Percentiles rank a stretch among this genome's conserved stretches.
These are phyloP conservation scores for Apiospora pterosperma DNA, from an alignment of 2,329 filamentous ascomycete species.

Conservation along the genomic window DNA sequence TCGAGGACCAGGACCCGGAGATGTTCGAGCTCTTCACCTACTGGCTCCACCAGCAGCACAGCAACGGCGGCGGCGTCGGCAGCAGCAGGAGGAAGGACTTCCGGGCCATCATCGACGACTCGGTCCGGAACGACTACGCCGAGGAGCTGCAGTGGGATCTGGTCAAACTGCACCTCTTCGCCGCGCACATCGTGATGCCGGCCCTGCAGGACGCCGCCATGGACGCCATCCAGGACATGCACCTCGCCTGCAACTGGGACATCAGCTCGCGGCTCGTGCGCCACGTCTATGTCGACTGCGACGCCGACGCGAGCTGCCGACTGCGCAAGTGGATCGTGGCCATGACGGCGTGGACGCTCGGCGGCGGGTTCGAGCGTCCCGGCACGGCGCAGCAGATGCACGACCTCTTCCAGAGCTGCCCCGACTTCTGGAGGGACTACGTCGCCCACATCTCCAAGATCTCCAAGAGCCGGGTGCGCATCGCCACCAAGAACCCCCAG, in stretches of 20 bases:
- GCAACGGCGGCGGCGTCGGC: not conserved
- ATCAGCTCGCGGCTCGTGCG: conserved; percentile 48
- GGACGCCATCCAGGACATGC: conserved; percentile 57
- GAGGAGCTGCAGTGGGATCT: conserved; percentile 52
- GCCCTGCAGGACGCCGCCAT: conserved; percentile 54
- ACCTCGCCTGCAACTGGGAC: conserved; percentile 57
- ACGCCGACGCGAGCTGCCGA: conserved; percentile 44
- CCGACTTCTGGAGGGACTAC: conserved; percentile 49
- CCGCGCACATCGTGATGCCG: conserved; percentile 41
- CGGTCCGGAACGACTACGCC: conserved; percentile 18
- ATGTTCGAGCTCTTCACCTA: conserved; percentile 31
- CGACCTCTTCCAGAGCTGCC: conserved; percentile 38
- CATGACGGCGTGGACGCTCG: conserved; percentile 56
- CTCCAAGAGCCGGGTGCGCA: conserved; percentile 44
- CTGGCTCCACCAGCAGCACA: conserved; percentile 23
- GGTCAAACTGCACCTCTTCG: conserved; percentile 55
- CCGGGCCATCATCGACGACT: conserved; percentile 22
- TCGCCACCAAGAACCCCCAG: conserved; percentile 58
- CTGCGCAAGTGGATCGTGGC: conserved; percentile 58
- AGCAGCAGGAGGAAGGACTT: conserved; percentile 17
- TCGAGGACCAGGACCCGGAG: conserved; percentile 28
- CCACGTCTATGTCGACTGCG: conserved; percentile 53
- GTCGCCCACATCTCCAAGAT: conserved; percentile 50
- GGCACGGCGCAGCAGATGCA: conserved; percentile 34
- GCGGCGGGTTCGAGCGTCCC: conserved; percentile 29